Base-by-base conservation (phyloP, 352 stramenopile genomes). In the Pythium oligandrum region DNA sequence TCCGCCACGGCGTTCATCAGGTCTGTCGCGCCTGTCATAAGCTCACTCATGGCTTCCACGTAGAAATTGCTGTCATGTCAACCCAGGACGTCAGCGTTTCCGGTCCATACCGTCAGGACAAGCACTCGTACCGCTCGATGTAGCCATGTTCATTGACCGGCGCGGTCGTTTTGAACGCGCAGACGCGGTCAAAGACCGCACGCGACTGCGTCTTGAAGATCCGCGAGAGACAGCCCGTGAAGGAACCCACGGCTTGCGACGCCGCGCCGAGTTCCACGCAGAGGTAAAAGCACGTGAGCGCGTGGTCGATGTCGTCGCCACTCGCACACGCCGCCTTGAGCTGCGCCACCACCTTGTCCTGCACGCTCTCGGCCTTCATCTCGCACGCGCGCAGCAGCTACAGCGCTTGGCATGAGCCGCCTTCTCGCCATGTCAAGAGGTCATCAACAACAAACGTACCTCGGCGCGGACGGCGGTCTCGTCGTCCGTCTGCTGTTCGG, bases 1-100 rank as follows among this genome's bases (percentile, higher is more conserved):
- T 92, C 81, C 9, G 79, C 77, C n/a, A 92, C 73, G 0, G 81
- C 81, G 53, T 90, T 90, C 73, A 88, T 86, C 45, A 90, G 74
- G 51, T 90, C 81, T 1, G 79, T 89, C 12, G 79, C 69, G 17
- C 78, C 78, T 4, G 71, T 87, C 48, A 92, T 62, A 17, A 92
- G 63, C 64, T 88, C 78, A 46, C 71, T 78, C 51, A 92, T 63
- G 4, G 71, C 77, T 49, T 90, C 75, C 9, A 90, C 78, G 52
- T 92, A 92, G 50, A 90, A 87, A n/a, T 70, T 68, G 36, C 66
- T 74, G 51, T 40, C 43, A 56, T 47, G 45, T 31, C 40, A 38
- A 51, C 17, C 37, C 11, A 43, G 30, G 10, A 26, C 17, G 17
- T 26, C 17, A 26, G 17, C 17, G 17, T 26, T 26, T 26, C 17